Percentiles rank a stretch among this genome's conserved stretches.
These are phyloP conservation scores for Cutaneotrichosporon cutaneum DNA, from an alignment of 1,284 basidiomycete species.

Conservation along the genomic window DNA sequence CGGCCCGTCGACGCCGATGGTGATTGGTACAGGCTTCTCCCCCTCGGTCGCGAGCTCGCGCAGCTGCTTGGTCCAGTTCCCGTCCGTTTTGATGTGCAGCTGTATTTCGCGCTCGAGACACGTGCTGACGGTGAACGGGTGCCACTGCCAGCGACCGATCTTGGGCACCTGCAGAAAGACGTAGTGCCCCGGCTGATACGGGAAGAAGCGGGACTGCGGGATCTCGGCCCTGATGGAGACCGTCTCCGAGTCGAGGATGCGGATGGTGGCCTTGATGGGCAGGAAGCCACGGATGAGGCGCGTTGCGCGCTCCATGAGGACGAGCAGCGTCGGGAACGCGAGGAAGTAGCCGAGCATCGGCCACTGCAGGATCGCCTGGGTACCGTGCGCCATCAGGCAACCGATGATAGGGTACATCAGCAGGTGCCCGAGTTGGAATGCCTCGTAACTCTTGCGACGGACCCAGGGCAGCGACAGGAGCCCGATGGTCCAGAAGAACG, in stretches of 20 bases:
- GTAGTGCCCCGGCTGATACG: constrained; percentile 33
- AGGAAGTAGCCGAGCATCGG: constrained; percentile 41
- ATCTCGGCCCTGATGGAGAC: constrained; percentile 30
- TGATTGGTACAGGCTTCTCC: constrained; percentile 17
- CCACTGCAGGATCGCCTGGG: constrained; percentile 29
- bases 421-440: constrained; percentile 36
- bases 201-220: constrained; percentile 24
- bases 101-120: constrained; percentile 28
- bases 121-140: constrained; percentile 36
- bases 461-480: constrained; percentile 26
- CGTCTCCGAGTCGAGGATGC: constrained; percentile 32
- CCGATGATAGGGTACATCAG: constrained; percentile 41
- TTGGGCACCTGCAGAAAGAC: constrained; percentile 33
- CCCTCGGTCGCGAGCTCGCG: constrained; percentile 21
- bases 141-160: constrained; percentile 31
- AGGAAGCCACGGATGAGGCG: constrained; percentile 28
- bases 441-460: constrained; percentile 30
- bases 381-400: constrained; percentile 34
- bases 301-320: constrained; percentile 28
- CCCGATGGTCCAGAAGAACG: constrained; percentile 30
- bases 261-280: constrained; percentile 27
- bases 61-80: constrained; percentile 33
- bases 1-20: constrained; percentile 35
- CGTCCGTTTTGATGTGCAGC: constrained; percentile 39
- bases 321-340: constrained; percentile 36